Base-by-base conservation (phyloP, 768 basidiomycete genomes). In the Podaxis sp. region DNA sequence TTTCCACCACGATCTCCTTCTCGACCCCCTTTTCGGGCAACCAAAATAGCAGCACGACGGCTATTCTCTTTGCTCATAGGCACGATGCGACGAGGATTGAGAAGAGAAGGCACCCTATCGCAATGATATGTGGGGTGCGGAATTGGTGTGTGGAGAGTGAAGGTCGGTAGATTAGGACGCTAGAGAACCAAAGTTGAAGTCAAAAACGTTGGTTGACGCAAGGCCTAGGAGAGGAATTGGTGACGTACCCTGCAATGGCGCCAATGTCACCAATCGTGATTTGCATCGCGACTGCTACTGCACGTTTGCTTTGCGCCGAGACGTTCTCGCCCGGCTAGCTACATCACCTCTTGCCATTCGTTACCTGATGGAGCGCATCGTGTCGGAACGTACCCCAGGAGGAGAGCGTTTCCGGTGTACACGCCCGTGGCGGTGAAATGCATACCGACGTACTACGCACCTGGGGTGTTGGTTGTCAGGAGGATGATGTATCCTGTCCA, bases 321-420 rank as follows among this genome's bases (percentile, higher is more conserved):
- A 89, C 85, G 65, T 88, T 88, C 71, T 88, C 87, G 17, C 82
- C 78, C 0, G 86, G 84, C 84, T 87, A 87, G 59, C 81, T 80
- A 64, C 4, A 30, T n/a, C 52, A 30, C 11, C 15, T 24, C 15
- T 39, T n/a, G 33, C 30, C n/a, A 22, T 3, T 19, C 6, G 11
- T 52, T 55, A 57, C 28, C 39, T 11, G 9, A 5, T 22, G 24
- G 15, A 30, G 59, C 15, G 49, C 13, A 17, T 19, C 42, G 15
- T 52, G 54, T 40, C n/a, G 36, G 28, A 24, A 54, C 68, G 24
- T 28, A 81, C 84, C 83, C 84, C 15, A 87, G 70, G 39, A 87
- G 74, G 9, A 87, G 71, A 1, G 85, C 80, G 66, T 83, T 86
- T 12, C 82, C 85, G 0, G 84, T 82, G 70, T 84, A 89, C 2